Conservation (phyloP, 2,329 filamentous ascomycete species). For the Fusarium luffae region DNA sequence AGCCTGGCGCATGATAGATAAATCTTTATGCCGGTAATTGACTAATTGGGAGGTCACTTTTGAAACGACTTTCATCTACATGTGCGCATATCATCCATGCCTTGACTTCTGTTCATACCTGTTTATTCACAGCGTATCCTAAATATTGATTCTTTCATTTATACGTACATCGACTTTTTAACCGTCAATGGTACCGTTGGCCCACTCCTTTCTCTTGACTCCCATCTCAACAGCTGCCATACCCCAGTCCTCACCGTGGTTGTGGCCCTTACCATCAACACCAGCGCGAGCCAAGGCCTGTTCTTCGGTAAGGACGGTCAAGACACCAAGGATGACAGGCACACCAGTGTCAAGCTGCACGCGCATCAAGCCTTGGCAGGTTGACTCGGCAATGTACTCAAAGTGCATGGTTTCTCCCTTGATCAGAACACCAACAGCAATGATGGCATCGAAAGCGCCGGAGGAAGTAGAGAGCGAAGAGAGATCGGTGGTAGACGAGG, state of each 20-base stretch:
- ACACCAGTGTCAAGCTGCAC: constrained; percentile 89
- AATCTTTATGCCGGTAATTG: constrained; percentile 47
- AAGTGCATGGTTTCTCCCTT: constrained; percentile 99
- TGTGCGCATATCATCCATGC: constrained; percentile 4
- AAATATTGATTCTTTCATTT: constrained; percentile 17
- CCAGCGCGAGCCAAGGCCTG: constrained; percentile 90
- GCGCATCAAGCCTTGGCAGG: constrained; percentile 92
- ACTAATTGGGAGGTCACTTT: constrained; percentile 43
- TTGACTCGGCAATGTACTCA: constrained; percentile 95
- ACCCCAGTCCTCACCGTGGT: constrained; percentile 98
- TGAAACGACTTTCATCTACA: constrained; percentile 4
- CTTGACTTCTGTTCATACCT: neutral
- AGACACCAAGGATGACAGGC: constrained; percentile 89
- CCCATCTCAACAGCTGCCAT: constrained; percentile 93
- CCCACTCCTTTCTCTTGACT: constrained; percentile 86
- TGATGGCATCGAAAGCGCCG: constrained; percentile 88
- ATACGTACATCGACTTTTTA: constrained; percentile 32
- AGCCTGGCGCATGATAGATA: constrained; percentile 48
- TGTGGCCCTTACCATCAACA: constrained; percentile 74
- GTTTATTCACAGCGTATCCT: neutral
- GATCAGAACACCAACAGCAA: constrained; percentile 95
- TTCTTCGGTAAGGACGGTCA: constrained; percentile 89
- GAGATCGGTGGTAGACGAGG: constrained; percentile 75
- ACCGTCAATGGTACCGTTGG: constrained; percentile 70
- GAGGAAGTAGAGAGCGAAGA: constrained; percentile 58